Conservation (phyloP, 2,329 filamentous ascomycete species). For the Monilinia vaccinii-corymbosi region DNA sequence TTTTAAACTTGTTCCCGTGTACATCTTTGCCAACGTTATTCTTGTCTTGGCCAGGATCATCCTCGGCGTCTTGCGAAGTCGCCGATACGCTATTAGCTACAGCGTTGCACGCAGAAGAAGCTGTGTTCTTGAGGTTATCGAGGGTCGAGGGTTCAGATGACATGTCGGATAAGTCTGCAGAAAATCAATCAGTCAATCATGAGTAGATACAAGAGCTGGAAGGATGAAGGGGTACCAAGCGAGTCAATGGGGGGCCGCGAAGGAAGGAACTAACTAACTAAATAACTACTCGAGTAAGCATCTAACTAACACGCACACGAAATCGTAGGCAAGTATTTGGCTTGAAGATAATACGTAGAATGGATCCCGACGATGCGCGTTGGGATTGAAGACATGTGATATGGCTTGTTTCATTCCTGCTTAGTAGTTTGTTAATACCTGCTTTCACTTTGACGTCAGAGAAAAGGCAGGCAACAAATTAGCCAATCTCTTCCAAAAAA, state of each 20-base stretch:
- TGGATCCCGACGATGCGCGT: not conserved
- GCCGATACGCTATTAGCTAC: conserved; percentile 10
- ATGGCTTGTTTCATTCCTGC: not conserved
- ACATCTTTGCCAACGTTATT: conserved; percentile 16
- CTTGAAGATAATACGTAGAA: not conserved
- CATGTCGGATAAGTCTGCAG: conserved; percentile 12
- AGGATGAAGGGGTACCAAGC: not conserved
- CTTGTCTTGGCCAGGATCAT: conserved; percentile 14
- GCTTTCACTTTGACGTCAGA: conserved; percentile 4
- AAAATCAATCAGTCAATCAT: not conserved
- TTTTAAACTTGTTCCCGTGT: conserved; percentile 18
- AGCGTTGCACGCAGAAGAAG: conserved; percentile 12
- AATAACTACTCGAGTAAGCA: not conserved
- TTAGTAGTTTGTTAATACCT: not conserved
- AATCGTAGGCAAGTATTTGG: not conserved
- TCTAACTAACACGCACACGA: not conserved
- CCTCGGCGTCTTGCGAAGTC: not conserved
- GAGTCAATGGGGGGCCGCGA: not conserved
- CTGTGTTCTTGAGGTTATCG: conserved; percentile 17
- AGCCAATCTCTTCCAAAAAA: not conserved
- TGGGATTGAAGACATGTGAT: not conserved
- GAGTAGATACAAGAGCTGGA: too few relatives aligned
- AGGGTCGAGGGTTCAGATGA: conserved; percentile 20
- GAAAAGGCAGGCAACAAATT: not conserved
- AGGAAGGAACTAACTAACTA: not conserved